Evolutionary conservation across 495 filamentous ascomycete genomes (phyloP).

Genomic region (Penicillium antarcticum): DNA sequence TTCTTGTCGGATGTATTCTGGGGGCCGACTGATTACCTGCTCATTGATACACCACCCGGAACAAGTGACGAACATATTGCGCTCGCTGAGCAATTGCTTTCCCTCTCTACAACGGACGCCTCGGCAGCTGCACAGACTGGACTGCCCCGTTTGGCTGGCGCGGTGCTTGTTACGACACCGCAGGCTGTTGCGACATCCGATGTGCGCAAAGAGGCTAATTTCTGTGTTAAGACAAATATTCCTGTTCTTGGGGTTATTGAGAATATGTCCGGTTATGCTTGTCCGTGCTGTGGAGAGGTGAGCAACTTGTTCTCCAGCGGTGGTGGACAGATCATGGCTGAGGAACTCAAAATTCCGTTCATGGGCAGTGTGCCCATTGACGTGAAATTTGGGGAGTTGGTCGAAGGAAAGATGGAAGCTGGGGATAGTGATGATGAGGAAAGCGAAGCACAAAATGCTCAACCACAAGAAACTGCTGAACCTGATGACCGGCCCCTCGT

Average conservation of each 20-base stretch:
- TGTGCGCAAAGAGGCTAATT: slow-evolving; percentile 94
- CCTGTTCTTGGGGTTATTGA: slow-evolving; percentile 85
- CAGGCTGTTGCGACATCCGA: slow-evolving; percentile 92
- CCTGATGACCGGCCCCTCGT: slow-evolving; percentile 60
- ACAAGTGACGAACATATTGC: slow-evolving; percentile 98
- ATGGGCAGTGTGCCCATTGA: slow-evolving; percentile 88
- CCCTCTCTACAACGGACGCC: slow-evolving; percentile 38
- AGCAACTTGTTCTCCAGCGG: slow-evolving; percentile 90
- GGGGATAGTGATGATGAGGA: slow-evolving; percentile 36
- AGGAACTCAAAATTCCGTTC: slow-evolving; percentile 79
- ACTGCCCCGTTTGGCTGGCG: slow-evolving; percentile 62
- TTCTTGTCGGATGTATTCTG: slow-evolving; percentile 92
- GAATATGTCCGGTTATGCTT: slow-evolving; percentile 97
- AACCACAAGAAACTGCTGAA: slow-evolving; percentile 37
- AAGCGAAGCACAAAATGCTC: slow-evolving; percentile 42
- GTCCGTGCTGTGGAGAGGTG: slow-evolving; percentile 90
- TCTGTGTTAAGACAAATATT: slow-evolving; percentile 84
- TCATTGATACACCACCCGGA: slow-evolving; percentile 94
- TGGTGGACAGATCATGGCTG: slow-evolving; percentile 85
- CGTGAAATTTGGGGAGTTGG: slow-evolving; percentile 62
- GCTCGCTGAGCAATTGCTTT: slow-evolving; percentile 78
- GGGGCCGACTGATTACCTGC: slow-evolving; percentile 80
- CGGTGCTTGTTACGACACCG: slow-evolving; percentile 92
- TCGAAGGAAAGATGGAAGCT: slow-evolving; percentile 55
- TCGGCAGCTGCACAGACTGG: slow-evolving; percentile 13